Base-by-base conservation (phyloP, 176 grass and related monocot genomes). In the Oryza meridionalis region DNA sequence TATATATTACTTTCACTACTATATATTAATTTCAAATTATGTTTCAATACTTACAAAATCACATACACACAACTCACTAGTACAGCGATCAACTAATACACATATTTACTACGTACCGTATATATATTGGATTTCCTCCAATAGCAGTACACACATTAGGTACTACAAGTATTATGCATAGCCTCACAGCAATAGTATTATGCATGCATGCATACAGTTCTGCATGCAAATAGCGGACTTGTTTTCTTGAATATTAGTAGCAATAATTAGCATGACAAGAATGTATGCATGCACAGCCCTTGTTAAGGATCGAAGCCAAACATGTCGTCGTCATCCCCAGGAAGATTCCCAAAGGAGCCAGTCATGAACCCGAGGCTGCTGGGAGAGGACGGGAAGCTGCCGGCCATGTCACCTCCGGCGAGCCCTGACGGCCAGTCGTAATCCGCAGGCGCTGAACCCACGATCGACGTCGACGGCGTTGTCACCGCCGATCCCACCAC, bases 321-420 rank as follows among this genome's bases (percentile, higher is more conserved):
- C 25, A 77, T 4, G 78, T 86, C 88, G 4, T 82, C 73, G 44
- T 77, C 78, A 4, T 59, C 44, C 15, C 58, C 70, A 61, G 26
- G 7, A 64, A 33, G 29, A 25, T 81, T 66, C 17, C 58, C 84
- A 62, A 81, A 84, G 19, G 79, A 78, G 11, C 79, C 67, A 12
- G 83, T 6, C 78, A 82, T 70, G 61, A 88, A 76, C 4, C 79
- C 88, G 2, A 50, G 84, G 75, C 88, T 86, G 71, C 80, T 89
- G 21, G 84, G 81, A 9, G 87, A 84, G 15, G 87, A 87, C 32
- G 84, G 75, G 79, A 90, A 86, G 88, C 88, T 90, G 69, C 58
- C 45, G 25, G 25, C 67, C 76, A 76, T 70, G 77, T 64, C 77
- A 4, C 17, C 35, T 4, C 12, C 64, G 27, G 17, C 13, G 17